These are phyloP conservation scores for Phlyctochytrium arcticum DNA, from an alignment of 192 early-diverging fungal genomes.

Conservation along the genomic window DNA sequence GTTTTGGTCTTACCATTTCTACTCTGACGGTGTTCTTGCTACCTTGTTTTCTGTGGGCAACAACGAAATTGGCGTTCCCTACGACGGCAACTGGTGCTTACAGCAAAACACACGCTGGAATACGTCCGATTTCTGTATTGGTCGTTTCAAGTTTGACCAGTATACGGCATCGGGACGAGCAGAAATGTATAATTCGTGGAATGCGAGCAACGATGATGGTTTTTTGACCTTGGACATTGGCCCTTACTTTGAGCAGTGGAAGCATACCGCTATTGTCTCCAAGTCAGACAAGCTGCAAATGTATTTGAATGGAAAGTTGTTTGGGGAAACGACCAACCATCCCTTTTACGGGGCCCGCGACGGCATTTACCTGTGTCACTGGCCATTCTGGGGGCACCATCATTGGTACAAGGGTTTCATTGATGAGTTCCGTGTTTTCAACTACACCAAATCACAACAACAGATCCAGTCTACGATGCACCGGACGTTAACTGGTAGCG, in stretches of 20 bases:
- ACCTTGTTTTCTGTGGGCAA: constrained; percentile 9
- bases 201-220: not conserved
- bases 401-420: constrained; percentile 2
- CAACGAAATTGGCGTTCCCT: constrained; percentile 2
- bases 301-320: constrained; percentile 1
- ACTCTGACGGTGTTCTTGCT: not conserved
- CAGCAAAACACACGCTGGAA: not conserved
- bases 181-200: constrained; percentile 10
- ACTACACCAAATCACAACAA: not conserved
- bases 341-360: constrained; percentile 6
- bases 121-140: constrained; percentile 1
- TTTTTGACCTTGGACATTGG: not conserved
- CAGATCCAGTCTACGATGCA: not conserved
- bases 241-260: constrained; percentile 2
- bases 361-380: constrained; percentile 1
- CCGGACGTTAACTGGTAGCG: not conserved
- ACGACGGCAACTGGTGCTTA: not conserved
- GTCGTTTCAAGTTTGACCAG: constrained; percentile 8
- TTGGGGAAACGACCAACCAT: not conserved
- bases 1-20: constrained; percentile 7
- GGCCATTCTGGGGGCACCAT: constrained; percentile 2
- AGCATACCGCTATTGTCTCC: constrained; percentile 9
- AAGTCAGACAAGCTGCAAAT: not conserved
- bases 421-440: constrained; percentile 12
- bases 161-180: not conserved